These are phyloP conservation scores for Leptodontidium sp. DNA, from an alignment of 2,329 filamentous ascomycete genomes.

Conservation along the genomic window DNA sequence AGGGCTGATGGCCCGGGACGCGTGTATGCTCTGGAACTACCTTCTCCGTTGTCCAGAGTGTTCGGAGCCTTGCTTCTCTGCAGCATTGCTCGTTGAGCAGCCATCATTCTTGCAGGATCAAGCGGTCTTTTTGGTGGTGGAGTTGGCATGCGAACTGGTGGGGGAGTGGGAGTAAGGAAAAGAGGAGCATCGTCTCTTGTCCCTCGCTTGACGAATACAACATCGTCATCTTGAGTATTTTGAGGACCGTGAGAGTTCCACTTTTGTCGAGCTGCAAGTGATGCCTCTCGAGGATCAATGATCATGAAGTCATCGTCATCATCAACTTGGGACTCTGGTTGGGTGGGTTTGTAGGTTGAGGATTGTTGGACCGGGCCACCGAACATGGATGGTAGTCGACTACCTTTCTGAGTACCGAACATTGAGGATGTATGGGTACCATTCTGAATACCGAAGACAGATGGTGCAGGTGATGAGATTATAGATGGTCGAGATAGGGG, in stretches of 20 bases:
- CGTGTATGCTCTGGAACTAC: slow-evolving; percentile 4
- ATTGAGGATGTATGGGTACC: neutral
- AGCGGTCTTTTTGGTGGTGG: neutral
- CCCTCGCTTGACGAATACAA: slow-evolving; percentile 23
- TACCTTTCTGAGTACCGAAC: neutral
- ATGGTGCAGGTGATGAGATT: neutral
- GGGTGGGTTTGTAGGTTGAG: neutral
- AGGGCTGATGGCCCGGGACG: neutral
- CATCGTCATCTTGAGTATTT: neutral
- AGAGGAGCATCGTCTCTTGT: neutral
- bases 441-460: neutral
- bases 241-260: slow-evolving; percentile 9
- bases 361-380: neutral
- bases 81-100: slow-evolving; percentile 22
- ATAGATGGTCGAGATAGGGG: neutral
- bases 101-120: slow-evolving; percentile 9
- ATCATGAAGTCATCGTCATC: slow-evolving; percentile 22
- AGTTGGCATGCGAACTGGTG: neutral
- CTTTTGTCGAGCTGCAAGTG: slow-evolving; percentile 10
- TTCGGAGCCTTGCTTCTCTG: neutral
- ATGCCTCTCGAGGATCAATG: slow-evolving; percentile 15
- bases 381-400: neutral
- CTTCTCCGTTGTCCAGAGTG: neutral
- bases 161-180: neutral
- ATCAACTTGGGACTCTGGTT: neutral